These are phyloP conservation scores for Wickerhamiella parazyma DNA, from an alignment of 805 yeast genomes.

Conservation along the genomic window DNA sequence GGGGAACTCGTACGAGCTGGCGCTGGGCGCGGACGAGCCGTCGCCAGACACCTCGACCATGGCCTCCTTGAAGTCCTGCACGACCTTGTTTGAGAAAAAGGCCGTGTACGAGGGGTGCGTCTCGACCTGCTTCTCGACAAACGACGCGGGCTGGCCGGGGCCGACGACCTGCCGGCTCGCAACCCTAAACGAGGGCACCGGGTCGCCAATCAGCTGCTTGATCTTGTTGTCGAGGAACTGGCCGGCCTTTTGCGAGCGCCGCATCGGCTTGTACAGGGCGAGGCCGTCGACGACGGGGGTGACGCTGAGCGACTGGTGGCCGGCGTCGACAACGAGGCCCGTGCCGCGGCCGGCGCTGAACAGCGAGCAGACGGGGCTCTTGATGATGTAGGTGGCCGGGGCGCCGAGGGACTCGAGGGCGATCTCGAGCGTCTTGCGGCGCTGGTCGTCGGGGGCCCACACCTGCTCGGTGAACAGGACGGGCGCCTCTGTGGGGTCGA, in stretches of 20 bases:
- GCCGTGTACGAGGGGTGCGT: slow-evolving; percentile 38
- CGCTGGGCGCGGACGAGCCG: neutral
- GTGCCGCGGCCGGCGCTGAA: slow-evolving; percentile 82
- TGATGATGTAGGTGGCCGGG: slow-evolving; percentile 71
- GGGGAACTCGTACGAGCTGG: slow-evolving; percentile 45
- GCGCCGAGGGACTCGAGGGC: slow-evolving; percentile 54
- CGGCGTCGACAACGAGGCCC: slow-evolving; percentile 74
- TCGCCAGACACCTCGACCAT: slow-evolving; percentile 16
- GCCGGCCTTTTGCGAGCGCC: slow-evolving; percentile 63
- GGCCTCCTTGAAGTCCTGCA: slow-evolving; percentile 61
- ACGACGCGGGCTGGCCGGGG: slow-evolving; percentile 25
- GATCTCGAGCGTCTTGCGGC: slow-evolving; percentile 56
- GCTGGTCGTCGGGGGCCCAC: slow-evolving; percentile 60
- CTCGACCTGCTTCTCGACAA: slow-evolving; percentile 22
- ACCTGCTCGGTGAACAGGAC: slow-evolving; percentile 74
- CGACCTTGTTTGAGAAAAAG: slow-evolving; percentile 41
- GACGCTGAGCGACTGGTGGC: slow-evolving; percentile 63
- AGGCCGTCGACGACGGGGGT: slow-evolving; percentile 30
- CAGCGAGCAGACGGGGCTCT: slow-evolving; percentile 75
- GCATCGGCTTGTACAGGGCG: slow-evolving; percentile 35
- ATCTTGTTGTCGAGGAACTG: slow-evolving; percentile 43
- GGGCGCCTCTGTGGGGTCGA: slow-evolving; percentile 56
- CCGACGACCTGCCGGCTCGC: slow-evolving; percentile 30
- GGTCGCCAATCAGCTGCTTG: slow-evolving; percentile 28
- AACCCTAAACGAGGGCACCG: slow-evolving; percentile 37